Percentiles rank a stretch among this genome's conserved stretches.
phyloP scores from a whole-genome alignment of 768 basidiomycete species.

The Tulasnella sp. region DNA sequence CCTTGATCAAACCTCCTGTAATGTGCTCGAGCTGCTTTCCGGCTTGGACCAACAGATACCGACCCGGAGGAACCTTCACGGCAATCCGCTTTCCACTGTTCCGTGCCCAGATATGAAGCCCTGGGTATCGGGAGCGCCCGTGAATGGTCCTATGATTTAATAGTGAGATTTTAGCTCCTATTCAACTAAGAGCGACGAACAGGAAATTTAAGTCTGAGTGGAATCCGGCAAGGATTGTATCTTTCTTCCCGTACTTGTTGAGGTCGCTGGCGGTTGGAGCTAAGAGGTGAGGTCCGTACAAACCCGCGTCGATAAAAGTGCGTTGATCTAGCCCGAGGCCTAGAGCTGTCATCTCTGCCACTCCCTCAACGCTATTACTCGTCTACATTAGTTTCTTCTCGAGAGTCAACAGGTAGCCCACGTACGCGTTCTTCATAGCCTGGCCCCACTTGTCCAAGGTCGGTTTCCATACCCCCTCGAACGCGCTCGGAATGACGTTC shows the following conservation, averaged over 20 bases:
- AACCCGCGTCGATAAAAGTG: constrained; percentile 74
- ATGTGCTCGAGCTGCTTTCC: constrained; percentile 93
- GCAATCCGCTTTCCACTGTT: constrained; percentile 88
- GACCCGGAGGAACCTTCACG: constrained; percentile 76
- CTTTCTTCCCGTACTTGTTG: constrained; percentile 65
- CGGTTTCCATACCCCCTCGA: constrained; percentile 62
- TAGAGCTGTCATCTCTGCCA: constrained; percentile 84
- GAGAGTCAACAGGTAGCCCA: not conserved
- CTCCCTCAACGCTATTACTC: constrained; percentile 63
- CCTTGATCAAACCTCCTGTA: constrained; percentile 69
- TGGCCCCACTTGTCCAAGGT: constrained; percentile 83
- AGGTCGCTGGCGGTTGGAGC: constrained; percentile 94
- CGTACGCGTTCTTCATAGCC: constrained; percentile 84
- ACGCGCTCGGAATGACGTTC: constrained; percentile 72
- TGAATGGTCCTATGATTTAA: constrained; percentile 57
- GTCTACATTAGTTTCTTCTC: not conserved
- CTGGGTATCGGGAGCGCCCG: constrained; percentile 80
- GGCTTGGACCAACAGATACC: constrained; percentile 86
- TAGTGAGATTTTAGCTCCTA: not conserved
- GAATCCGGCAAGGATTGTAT: constrained; percentile 90
- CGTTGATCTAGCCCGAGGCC: constrained; percentile 70
- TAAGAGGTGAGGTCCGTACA: constrained; percentile 85
- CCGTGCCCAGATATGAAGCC: constrained; percentile 90
- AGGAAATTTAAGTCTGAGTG: constrained; percentile 93
- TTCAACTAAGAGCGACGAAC: constrained; percentile 36